These are phyloP conservation scores for Tephrocybe sp. DNA, from an alignment of 768 basidiomycete genomes.

Conservation along the genomic window DNA sequence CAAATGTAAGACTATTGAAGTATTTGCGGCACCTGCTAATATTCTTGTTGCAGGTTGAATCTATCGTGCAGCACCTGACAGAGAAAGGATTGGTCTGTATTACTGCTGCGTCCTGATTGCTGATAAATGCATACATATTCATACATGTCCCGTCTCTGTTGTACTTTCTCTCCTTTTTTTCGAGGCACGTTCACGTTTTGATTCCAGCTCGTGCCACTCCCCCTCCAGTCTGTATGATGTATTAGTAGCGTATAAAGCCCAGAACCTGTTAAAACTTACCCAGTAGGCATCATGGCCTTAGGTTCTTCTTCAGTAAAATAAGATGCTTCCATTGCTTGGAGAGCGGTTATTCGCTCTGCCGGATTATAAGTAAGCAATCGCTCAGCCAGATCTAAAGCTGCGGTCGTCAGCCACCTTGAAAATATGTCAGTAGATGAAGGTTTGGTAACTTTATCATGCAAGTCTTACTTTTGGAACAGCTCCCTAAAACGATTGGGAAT, in stretches of 20 bases:
- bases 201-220: slow-evolving; percentile 98
- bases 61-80: slow-evolving; percentile 79
- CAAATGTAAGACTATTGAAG: slow-evolving; percentile 56
- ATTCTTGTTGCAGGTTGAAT: slow-evolving; percentile 61
- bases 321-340: slow-evolving; percentile 73
- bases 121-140: slow-evolving; percentile 25
- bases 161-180: slow-evolving; percentile 65
- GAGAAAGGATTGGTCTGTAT: slow-evolving; percentile 64
- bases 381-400: slow-evolving; percentile 85
- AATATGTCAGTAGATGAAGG: slow-evolving; percentile 3
- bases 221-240: slow-evolving; percentile 67
- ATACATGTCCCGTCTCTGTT: slow-evolving; percentile 21
- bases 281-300: slow-evolving; percentile 63
- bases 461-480: slow-evolving; percentile 77
- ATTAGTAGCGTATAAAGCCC: slow-evolving; percentile 5
- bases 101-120: slow-evolving; percentile 21
- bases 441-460: background rate
- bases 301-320: slow-evolving; percentile 89
- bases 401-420: slow-evolving; percentile 79
- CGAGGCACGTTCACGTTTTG: slow-evolving; percentile 86
- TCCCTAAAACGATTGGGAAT: slow-evolving; percentile 78
- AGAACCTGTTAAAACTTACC: slow-evolving; percentile 51
- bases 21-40: background rate
- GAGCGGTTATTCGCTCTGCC: slow-evolving; percentile 66
- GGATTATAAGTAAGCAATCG: slow-evolving; percentile 82